A percentile compares a stretch with the other conserved stretches of the same genome.
These are phyloP conservation scores for Suillus occidentalis DNA, from an alignment of 768 basidiomycete genomes.

Conservation along the genomic window DNA sequence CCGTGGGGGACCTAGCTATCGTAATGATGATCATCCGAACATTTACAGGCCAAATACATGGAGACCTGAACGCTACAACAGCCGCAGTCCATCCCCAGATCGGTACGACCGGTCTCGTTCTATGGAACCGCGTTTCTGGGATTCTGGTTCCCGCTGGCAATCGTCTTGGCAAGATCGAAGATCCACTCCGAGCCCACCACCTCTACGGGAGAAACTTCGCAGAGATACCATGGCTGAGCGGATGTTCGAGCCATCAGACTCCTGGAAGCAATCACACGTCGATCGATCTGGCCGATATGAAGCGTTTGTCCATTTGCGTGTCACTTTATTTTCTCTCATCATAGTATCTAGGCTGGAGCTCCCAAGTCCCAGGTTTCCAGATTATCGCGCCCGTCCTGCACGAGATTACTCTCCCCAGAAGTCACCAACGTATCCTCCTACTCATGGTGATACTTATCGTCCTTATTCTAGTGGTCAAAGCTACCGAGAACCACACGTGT, in stretches of 20 bases:
- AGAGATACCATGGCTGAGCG: slow-evolving; percentile 46
- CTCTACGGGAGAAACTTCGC: slow-evolving; percentile 30
- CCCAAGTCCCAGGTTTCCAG: slow-evolving; percentile 35
- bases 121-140: slow-evolving; percentile 48
- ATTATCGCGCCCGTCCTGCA: slow-evolving; percentile 34
- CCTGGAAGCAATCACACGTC: slow-evolving; percentile 62
- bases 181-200: slow-evolving; percentile 38
- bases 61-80: slow-evolving; percentile 37
- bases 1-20: slow-evolving; percentile 34
- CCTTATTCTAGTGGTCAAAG: slow-evolving; percentile 36
- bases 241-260: slow-evolving; percentile 72
- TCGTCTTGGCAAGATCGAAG: slow-evolving; percentile 43
- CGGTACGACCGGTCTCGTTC: slow-evolving; percentile 43
- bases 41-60: slow-evolving; percentile 43
- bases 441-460: slow-evolving; percentile 51
- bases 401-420: slow-evolving; percentile 40
- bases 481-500: slow-evolving; percentile 40
- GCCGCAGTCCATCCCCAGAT: slow-evolving; percentile 55
- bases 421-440: slow-evolving; percentile 30
- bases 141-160: slow-evolving; percentile 44
- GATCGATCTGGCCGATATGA: slow-evolving; percentile 45
- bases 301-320: slow-evolving; percentile 34
- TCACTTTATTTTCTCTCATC: slow-evolving; percentile 24
- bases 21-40: slow-evolving; percentile 40
- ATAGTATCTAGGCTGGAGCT: slow-evolving; percentile 26